These are phyloP conservation scores for Mucuna pruriens DNA, from an alignment of 306 rosid genomes.

Conservation along the genomic window DNA sequence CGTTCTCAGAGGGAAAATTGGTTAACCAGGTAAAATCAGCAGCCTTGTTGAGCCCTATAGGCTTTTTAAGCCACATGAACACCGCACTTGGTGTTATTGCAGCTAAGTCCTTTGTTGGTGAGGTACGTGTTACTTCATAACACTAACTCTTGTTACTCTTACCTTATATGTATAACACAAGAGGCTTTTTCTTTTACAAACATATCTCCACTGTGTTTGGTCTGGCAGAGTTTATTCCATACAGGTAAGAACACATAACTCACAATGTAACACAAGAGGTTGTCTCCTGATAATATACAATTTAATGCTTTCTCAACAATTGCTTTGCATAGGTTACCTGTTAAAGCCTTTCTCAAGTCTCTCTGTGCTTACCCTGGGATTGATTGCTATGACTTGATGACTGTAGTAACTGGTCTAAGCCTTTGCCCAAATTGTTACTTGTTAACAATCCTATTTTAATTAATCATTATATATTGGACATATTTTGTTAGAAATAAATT, in stretches of 20 bases:
- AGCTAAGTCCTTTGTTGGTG: slow-evolving; percentile 66
- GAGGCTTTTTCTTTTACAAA: slow-evolving; percentile 5
- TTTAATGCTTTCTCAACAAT: slow-evolving; percentile 1
- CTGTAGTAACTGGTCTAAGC: slow-evolving; percentile 62
- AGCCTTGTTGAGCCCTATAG: slow-evolving; percentile 79
- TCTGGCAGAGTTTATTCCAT: slow-evolving; percentile 75
- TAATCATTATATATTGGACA: background rate
- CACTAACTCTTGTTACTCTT: background rate
- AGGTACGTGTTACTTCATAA: slow-evolving; percentile 49
- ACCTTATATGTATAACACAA: background rate
- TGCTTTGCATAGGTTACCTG: slow-evolving; percentile 50
- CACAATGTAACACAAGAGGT: background rate
- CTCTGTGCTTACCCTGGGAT: slow-evolving; percentile 61
- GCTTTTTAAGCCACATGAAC: slow-evolving; percentile 77
- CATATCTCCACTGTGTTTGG: slow-evolving; percentile 65
- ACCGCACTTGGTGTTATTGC: slow-evolving; percentile 65
- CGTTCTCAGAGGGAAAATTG: slow-evolving; percentile 72
- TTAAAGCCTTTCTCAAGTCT: slow-evolving; percentile 45
- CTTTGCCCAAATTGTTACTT: slow-evolving; percentile 1
- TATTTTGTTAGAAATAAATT: background rate
- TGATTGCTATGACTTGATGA: slow-evolving; percentile 66
- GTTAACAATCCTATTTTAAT: background rate
- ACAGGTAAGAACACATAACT: slow-evolving; percentile 50
- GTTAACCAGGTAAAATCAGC: slow-evolving; percentile 69
- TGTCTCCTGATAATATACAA: background rate